Base-by-base conservation (phyloP, 768 basidiomycete species). In the Phaeotremella skinneri region DNA sequence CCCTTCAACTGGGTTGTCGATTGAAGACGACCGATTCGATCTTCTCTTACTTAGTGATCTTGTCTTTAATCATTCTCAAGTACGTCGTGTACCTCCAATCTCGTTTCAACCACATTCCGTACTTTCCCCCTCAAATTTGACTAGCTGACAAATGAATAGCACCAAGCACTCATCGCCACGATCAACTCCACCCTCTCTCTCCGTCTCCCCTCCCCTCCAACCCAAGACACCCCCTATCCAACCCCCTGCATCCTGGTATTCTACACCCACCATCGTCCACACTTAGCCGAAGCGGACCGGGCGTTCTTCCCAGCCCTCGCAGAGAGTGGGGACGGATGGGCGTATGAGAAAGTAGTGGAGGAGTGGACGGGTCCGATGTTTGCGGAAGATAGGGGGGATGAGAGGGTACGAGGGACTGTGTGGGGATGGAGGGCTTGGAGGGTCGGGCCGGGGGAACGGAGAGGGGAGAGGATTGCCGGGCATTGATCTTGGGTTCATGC, bases 41-140 rank as follows among this genome's bases (percentile, higher is more conserved):
- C 70, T 94, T 21, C 82, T 97, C 54, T 85, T 98, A 60, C 81
- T 97, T 56, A 93, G 91, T 1, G 93, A 98, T 78, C 84, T 98
- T 31, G 84, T 97, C 31, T 96, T 94, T 78, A 96, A 93, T 67
- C 92, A 94, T 67, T 91, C 91, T 0, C 90, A 93, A 80, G 90
- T 87, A 61, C 32, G 79, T 58, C 11, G 21, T 26, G 16, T 16
- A 17, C 34, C 4, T 13, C 7, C 43, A 14, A 11, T 21, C 29
- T 9, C 26, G 5, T 14, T 29, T 20, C 6, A 23, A 32, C 52
- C 48, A 68, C n/a, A 69, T 53, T 69, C n/a, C n/a, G n/a, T n/a
- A n/a, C n/a, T n/a, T n/a, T n/a, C n/a, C n/a, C n/a, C n/a, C n/a
- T n/a, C n/a, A n/a, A n/a, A n/a, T n/a, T n/a, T n/a, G n/a, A n/a